Conservation (phyloP, 1,139 yeast species). For the Debaryomycetaceae sp. region DNA sequence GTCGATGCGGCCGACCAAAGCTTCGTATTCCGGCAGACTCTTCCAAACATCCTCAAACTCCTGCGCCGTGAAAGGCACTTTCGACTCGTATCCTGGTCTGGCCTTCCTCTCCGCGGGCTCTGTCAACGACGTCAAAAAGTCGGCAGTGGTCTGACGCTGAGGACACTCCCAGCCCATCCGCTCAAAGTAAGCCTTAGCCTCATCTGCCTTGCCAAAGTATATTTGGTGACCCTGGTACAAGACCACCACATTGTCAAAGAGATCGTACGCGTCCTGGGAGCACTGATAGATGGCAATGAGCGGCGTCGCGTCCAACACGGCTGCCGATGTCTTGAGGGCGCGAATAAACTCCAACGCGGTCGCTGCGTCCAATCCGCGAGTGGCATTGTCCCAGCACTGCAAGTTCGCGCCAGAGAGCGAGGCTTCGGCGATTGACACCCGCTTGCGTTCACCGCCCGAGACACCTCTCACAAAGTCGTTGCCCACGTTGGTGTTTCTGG, state of each 20-base stretch:
- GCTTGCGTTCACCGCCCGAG: conserved; percentile 86
- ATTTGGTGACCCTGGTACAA: conserved; percentile 19
- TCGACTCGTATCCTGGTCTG: conserved; percentile 41
- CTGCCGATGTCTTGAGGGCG: conserved; percentile 17
- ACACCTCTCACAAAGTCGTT: conserved; percentile 85
- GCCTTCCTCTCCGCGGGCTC: conserved; percentile 41
- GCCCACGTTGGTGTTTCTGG: conserved; percentile 43
- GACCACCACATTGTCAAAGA: conserved; percentile 15
- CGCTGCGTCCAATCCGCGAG: conserved; percentile 16
- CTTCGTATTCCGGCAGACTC: conserved; percentile 40
- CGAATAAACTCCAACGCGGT: conserved; percentile 17
- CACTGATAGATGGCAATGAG: conserved; percentile 19
- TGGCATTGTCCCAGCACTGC: conserved; percentile 17
- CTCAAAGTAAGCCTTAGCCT: conserved; percentile 13
- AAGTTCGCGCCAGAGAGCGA: conserved; percentile 11
- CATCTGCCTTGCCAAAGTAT: conserved; percentile 11
- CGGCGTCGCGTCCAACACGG: conserved; percentile 14
- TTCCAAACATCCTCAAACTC: conserved; percentile 64
- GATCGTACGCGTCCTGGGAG: conserved; percentile 18
- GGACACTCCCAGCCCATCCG: conserved; percentile 31
- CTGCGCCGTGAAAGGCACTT: conserved; percentile 57
- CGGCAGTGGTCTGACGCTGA: conserved; percentile 48
- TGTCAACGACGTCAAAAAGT: conserved; percentile 47
- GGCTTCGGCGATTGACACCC: conserved; percentile 66
- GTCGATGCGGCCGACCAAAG: conserved; percentile 23